Base-by-base conservation (phyloP, 2,329 filamentous ascomycete species). In the Neonectria hederae region DNA sequence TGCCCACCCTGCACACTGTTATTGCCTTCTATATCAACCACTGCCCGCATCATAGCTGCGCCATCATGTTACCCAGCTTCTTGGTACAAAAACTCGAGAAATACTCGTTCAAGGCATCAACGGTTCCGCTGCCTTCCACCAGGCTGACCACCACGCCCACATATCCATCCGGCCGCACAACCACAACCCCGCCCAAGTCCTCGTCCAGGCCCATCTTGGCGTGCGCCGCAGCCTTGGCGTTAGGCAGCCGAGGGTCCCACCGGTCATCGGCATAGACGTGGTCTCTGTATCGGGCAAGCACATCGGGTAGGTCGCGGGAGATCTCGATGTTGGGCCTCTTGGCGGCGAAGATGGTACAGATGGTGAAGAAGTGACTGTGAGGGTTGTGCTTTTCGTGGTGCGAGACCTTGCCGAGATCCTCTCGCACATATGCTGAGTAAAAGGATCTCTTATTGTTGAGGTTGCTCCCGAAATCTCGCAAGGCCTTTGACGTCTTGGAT, bases 231-330 rank as follows among this genome's bases (percentile, higher is more conserved):
- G 90, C 93, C 70, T 84, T 84, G 1, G 92, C 90, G 21, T 90
- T 83, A 0, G 91, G 89, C 1, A 93, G 90, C 7, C 87, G 84
- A 46, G 86, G 83, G 75, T 96, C 92, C 82, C 87, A 90, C 52
- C 91, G 84, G 77, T 97, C 93, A 73, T 97, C 94, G 1, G 93
- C 92, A 74, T 97, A 97, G 38, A 97, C 84, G 72, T 96, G 91
- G 72, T 94, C 90, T 53, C 89, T 84, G 78, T 97, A 97, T 59
- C 92, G 85, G 5, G 87, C 88, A 61, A 97, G 83, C 2, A 92
- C 74, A 21, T 84, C 82, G 0, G 94, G 94, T 2, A 95, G 84
- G 69, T 93, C 86, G 38, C 87, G 84, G 3, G 84, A 81, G 65
- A 97, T 91, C 74, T 95, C 91, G 62, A 97, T 86, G n/a, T 86